Evolutionary conservation across 176 grass and related monocot species (phyloP).

Genomic region (Juncus inflexus): DNA sequence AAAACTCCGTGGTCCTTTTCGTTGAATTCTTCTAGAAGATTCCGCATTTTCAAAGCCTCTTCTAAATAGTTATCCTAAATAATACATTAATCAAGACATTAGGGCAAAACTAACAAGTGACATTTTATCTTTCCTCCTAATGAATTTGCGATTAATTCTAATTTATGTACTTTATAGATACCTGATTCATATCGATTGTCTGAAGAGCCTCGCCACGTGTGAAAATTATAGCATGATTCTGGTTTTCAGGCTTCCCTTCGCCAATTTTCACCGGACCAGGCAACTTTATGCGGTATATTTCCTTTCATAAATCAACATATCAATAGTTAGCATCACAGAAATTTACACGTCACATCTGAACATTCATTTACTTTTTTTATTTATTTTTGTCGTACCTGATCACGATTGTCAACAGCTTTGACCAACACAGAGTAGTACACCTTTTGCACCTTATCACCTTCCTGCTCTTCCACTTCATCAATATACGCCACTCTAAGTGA

Average conservation of each 20-base stretch:
- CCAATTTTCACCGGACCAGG: constrained; percentile 85
- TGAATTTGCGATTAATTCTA: neutral
- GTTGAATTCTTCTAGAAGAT: constrained; percentile 94
- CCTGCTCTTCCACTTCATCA: constrained; percentile 89
- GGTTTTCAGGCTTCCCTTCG: constrained; percentile 97
- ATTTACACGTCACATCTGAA: constrained; percentile 12
- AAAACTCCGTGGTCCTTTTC: constrained; percentile 72
- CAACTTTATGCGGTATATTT: constrained; percentile 98
- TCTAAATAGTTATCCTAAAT: constrained; percentile 94
- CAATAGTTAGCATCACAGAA: constrained; percentile 25
- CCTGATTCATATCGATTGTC: constrained; percentile 99
- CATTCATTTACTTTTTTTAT: constrained; percentile 7
- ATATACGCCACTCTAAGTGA: constrained; percentile 91
- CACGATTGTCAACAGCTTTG: constrained; percentile 94
- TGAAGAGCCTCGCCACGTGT: constrained; percentile 89
- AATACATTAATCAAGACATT: constrained; percentile 21
- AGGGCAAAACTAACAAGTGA: neutral
- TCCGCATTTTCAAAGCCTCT: constrained; percentile 96
- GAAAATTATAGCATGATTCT: constrained; percentile 98
- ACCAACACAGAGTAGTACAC: constrained; percentile 91
- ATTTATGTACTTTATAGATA: constrained; percentile 14
- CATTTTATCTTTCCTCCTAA: no score
- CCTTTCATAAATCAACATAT: constrained; percentile 48
- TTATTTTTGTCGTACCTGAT: constrained; percentile 50
- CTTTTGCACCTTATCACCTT: constrained; percentile 81